These are phyloP conservation scores for Hypomontagnella submonticulosa DNA, from an alignment of 495 filamentous ascomycete species.

Conservation along the genomic window DNA sequence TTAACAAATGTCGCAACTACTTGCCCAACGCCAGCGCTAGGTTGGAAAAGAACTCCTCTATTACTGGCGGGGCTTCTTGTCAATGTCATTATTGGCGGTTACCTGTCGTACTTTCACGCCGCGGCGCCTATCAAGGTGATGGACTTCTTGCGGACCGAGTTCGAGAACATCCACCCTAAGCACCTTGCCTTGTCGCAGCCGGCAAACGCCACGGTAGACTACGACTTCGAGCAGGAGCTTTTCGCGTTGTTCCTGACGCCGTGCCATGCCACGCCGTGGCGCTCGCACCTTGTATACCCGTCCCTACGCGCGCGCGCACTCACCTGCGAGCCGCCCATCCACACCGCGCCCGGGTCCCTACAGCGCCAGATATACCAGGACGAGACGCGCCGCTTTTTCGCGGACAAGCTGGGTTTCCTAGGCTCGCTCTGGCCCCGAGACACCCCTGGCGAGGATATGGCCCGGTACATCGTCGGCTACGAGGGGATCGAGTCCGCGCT, in stretches of 20 bases:
- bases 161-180: slow-evolving; percentile 63
- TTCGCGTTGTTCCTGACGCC: slow-evolving; percentile 94
- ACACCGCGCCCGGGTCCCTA: slow-evolving; percentile 59
- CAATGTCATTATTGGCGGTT: slow-evolving; percentile 78
- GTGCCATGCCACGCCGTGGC: slow-evolving; percentile 98
- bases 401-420: slow-evolving; percentile 70
- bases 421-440: slow-evolving; percentile 54
- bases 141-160: slow-evolving; percentile 76
- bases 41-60: slow-evolving; percentile 61
- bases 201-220: slow-evolving; percentile 28
- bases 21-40: slow-evolving; percentile 27
- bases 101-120: slow-evolving; percentile 81
- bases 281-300: slow-evolving; percentile 81
- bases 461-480: slow-evolving; percentile 67
- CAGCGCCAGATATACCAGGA: slow-evolving; percentile 76
- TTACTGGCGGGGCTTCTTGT: slow-evolving; percentile 68
- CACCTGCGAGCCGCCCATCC: slow-evolving; percentile 88
- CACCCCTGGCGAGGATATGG: slow-evolving; percentile 57
- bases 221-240: slow-evolving; percentile 56
- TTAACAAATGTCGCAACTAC: slow-evolving; percentile 30
- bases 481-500: slow-evolving; percentile 60
- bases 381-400: slow-evolving; percentile 92
- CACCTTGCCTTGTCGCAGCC: slow-evolving; percentile 46
- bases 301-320: slow-evolving; percentile 84
- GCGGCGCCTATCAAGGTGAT: slow-evolving; percentile 78